phyloP scores from a whole-genome alignment of 2,329 filamentous ascomycete species.

The Colletotrichum spinosum region DNA sequence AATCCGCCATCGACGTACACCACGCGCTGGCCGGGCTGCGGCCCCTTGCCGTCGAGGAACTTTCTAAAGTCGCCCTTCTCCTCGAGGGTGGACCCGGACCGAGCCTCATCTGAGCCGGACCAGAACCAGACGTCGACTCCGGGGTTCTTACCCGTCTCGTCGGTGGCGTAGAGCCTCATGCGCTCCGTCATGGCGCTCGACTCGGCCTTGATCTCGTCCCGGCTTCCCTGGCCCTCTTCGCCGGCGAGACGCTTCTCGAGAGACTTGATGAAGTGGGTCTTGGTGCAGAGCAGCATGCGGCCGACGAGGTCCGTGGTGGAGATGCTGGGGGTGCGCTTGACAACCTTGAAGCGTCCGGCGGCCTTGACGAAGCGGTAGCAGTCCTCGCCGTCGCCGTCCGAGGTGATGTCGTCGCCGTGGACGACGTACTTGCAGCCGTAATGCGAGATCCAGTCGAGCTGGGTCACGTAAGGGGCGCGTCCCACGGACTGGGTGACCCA shows the following conservation, averaged over 20 bases:
- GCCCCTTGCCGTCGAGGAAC: conserved; percentile 77
- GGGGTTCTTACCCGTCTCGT: conserved; percentile 81
- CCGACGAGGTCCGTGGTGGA: conserved; percentile 98
- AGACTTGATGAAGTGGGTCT: conserved; percentile 90
- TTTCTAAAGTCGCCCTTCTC: conserved; percentile 74
- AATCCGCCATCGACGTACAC: conserved; percentile 98
- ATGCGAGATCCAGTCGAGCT: conserved; percentile 92
- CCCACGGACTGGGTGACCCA: conserved; percentile 91
- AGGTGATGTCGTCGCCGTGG: conserved; percentile 97
- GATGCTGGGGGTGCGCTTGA: conserved; percentile 95
- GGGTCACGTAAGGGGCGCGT: conserved; percentile 93
- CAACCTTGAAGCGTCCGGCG: conserved; percentile 93
- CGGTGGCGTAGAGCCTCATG: conserved; percentile 88
- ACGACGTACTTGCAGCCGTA: conserved; percentile 97
- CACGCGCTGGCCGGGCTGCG: conserved; percentile 82
- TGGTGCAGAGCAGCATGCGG: conserved; percentile 96
- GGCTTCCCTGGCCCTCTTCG: conserved; percentile 76
- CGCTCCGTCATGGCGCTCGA: conserved; percentile 79
- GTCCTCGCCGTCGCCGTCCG: conserved; percentile 91
- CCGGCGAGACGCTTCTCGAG: conserved; percentile 77
- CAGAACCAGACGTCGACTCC: conserved; percentile 90
- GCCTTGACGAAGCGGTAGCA: conserved; percentile 98
- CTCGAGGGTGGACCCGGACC: conserved; percentile 58
- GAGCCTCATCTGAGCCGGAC: conserved; percentile 66
- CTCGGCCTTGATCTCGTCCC: conserved; percentile 70